phyloP scores from a whole-genome alignment of 257 asterid genomes.

The Solanum appendiculatum region DNA sequence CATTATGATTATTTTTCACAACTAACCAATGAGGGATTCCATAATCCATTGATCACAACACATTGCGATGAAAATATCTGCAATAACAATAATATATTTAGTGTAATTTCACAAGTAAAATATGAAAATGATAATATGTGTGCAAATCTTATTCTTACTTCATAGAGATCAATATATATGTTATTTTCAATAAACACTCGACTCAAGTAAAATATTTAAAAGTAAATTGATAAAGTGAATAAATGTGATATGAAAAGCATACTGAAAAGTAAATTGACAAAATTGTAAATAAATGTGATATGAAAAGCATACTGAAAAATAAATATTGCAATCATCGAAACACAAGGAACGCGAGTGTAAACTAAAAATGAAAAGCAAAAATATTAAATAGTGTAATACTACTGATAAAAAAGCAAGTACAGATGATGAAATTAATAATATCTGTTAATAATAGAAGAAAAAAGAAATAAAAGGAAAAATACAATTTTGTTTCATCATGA shows the following conservation, averaged over 20 bases:
- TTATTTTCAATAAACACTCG: background rate
- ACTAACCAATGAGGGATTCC: background rate
- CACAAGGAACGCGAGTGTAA: background rate
- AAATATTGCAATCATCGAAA: background rate
- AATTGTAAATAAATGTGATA: background rate
- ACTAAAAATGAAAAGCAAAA: background rate
- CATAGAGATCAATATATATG: background rate
- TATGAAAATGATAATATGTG: background rate
- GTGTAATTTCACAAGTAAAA: too few relatives aligned
- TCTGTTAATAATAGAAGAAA: background rate
- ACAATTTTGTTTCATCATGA: background rate
- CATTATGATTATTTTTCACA: background rate
- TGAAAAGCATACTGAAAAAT: background rate
- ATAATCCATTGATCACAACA: background rate
- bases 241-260: too few relatives aligned
- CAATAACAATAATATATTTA: background rate
- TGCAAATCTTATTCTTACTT: background rate
- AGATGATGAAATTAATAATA: background rate
- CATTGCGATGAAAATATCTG: background rate
- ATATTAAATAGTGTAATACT: background rate
- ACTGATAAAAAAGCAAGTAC: background rate
- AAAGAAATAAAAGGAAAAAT: background rate
- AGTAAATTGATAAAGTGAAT: background rate
- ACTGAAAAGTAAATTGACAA: background rate
- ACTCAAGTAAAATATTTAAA: too few relatives aligned